Conservation (phyloP, 805 yeast genomes). For the Lipomyces sp. region DNA sequence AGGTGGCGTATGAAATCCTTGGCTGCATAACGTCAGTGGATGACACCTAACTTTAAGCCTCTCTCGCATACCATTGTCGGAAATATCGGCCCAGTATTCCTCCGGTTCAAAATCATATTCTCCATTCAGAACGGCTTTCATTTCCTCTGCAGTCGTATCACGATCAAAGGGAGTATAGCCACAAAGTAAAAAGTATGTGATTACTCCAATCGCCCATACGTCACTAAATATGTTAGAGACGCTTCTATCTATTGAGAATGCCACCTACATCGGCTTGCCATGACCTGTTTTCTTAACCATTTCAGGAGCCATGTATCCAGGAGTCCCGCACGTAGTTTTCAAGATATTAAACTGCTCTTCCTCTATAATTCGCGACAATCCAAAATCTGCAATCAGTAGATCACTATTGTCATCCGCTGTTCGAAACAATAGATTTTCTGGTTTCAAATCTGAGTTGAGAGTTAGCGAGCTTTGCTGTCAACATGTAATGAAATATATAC, state of each 20-base stretch:
- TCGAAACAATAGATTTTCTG: constrained; percentile 67
- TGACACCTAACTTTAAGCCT: neutral
- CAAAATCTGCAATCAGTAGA: constrained; percentile 65
- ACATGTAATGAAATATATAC: constrained; percentile 9
- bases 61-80: constrained; percentile 47
- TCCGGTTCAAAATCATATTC: constrained; percentile 68
- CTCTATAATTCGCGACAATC: constrained; percentile 59
- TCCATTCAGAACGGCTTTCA: constrained; percentile 61
- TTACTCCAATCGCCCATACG: constrained; percentile 78
- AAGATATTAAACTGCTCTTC: constrained; percentile 46
- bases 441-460: constrained; percentile 57
- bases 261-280: constrained; percentile 53
- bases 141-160: constrained; percentile 69
- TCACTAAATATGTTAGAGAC: constrained; percentile 47
- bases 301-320: constrained; percentile 79
- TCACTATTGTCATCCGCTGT: constrained; percentile 48
- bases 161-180: constrained; percentile 83
- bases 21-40: constrained; percentile 40
- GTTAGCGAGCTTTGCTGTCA: neutral
- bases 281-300: constrained; percentile 60
- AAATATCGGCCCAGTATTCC: constrained; percentile 58
- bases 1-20: constrained; percentile 63
- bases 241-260: neutral
- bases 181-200: constrained; percentile 68
- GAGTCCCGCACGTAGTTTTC: constrained; percentile 66